Evolutionary conservation across 345 rosid genomes (phyloP), one percentile per base, ranked within the genome.

Genomic region (Eucalyptus curtisii): DNA sequence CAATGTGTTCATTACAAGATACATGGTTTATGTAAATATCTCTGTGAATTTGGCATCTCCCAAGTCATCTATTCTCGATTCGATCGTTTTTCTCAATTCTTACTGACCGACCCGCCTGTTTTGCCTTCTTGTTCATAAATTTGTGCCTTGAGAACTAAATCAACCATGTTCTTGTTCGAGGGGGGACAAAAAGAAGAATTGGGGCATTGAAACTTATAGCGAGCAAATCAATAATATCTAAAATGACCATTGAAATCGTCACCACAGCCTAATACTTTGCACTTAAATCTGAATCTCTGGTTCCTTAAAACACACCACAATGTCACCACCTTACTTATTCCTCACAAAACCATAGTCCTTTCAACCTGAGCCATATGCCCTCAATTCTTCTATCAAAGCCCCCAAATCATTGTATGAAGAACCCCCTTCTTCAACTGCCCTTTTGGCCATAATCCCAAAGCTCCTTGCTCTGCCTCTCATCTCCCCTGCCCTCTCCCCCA

Each of bases 351-450:
- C 30, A 37, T 3, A 20, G 82, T 37, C 3, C 27, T 76, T 76
- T 76, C 15, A 40, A 11, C 82, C 82, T 6, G 47, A 76, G 8
- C 82, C 82, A 76, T 40, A 20, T 40, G 82, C 20, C 82, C 47
- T 76, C 47, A 76, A 37, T 76, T 91, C 92, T 40, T 93, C 88
- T 10, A 94, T 61, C 48, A 94, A 49, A 87, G 87, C 91, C 79
- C 82, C 85, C 86, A 91, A 30, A 87, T 91, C 89, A 30, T 88
- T 37, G 88, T 45, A 17, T 4, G 95, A 94, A 7, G 95, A 92
- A 5, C 95, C 94, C 9, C 92, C 95, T 49, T 89, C 88, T 42
- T 91, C 91, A n/a, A 90, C 86, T n/a, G 93, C 93, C 44, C 50
- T 89, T 82, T 87, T 91, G 13, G 93, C 95, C 90, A 82, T 68